Evolutionary conservation across 768 basidiomycete species (phyloP).

Genomic region (Hygrophorus russula): DNA sequence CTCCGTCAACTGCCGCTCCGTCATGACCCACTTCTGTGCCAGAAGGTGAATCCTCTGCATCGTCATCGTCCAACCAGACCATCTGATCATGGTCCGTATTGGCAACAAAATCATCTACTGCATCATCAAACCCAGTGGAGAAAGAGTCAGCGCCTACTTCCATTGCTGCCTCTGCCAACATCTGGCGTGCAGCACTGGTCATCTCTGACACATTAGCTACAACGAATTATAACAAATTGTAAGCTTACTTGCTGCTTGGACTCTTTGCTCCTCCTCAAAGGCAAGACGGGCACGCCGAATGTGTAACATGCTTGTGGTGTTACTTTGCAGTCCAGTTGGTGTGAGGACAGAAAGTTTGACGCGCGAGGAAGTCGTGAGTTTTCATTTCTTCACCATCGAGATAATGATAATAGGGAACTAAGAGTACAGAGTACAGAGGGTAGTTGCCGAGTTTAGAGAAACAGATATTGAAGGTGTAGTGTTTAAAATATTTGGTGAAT

Average conservation of each 20-base stretch:
- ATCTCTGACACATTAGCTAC: neutral
- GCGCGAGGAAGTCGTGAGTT: neutral
- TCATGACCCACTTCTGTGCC: neutral
- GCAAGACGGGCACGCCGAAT: neutral
- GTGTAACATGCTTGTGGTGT: neutral
- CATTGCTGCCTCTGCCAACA: neutral
- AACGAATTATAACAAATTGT: neutral
- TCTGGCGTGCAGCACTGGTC: neutral
- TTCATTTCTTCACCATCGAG: too few species aligned
- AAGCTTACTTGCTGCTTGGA: neutral
- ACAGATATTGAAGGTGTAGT: too few species aligned
- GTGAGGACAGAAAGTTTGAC: neutral
- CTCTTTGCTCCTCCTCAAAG: neutral
- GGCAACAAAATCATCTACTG: neutral
- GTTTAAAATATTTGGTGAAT: too few species aligned
- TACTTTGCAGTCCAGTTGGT: neutral
- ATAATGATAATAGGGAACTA: too few species aligned
- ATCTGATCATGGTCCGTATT: neutral
- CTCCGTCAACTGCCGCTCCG: neutral
- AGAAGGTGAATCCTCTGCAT: neutral
- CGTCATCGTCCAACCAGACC: neutral
- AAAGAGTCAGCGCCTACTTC: neutral
- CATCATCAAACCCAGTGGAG: neutral
- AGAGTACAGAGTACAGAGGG: too few species aligned
- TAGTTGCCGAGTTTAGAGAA: too few species aligned